Evolutionary conservation across 345 rosid genomes (phyloP).

Genomic region (Cardamine occulta): DNA sequence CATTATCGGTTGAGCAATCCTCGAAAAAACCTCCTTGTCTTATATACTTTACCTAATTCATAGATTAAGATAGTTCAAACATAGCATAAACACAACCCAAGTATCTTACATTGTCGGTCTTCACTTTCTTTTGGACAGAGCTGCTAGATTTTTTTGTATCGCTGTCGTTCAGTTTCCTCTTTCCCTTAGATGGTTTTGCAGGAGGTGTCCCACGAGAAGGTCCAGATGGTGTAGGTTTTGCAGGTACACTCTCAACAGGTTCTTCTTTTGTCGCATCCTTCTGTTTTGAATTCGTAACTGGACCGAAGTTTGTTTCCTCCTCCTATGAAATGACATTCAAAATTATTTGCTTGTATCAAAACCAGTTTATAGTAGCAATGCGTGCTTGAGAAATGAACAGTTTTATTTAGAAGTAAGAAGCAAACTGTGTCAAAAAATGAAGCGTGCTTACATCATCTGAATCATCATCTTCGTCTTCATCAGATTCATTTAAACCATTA

Average conservation of each 20-base stretch:
- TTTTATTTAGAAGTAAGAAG: neutral
- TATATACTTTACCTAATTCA: neutral
- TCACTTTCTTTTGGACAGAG: constrained; percentile 75
- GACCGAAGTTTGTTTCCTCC: constrained; percentile 60
- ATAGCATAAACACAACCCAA: constrained; percentile 13
- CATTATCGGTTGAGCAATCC: too few relatives aligned
- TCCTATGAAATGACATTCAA: constrained; percentile 34
- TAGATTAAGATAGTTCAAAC: neutral
- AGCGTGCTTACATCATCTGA: constrained; percentile 72
- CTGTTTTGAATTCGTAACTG: constrained; percentile 65
- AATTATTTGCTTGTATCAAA: neutral
- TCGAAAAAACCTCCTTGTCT: neutral
- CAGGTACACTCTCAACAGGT: constrained; percentile 68
- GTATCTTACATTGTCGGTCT: constrained; percentile 75
- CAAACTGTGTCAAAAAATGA: neutral
- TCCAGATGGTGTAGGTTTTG: constrained; percentile 65
- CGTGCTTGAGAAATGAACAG: neutral
- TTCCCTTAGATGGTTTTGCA: constrained; percentile 80
- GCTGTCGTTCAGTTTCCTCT: constrained; percentile 76
- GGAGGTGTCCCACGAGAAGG: constrained; percentile 72
- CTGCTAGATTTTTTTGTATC: constrained; percentile 66
- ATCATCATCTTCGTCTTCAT: constrained; percentile 83
- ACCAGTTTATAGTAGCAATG: neutral
- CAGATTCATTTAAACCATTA: constrained; percentile 74
- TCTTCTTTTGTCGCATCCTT: constrained; percentile 80